phyloP scores from a whole-genome alignment of 208 protist genomes.

The Trypanosoma boissoni region DNA sequence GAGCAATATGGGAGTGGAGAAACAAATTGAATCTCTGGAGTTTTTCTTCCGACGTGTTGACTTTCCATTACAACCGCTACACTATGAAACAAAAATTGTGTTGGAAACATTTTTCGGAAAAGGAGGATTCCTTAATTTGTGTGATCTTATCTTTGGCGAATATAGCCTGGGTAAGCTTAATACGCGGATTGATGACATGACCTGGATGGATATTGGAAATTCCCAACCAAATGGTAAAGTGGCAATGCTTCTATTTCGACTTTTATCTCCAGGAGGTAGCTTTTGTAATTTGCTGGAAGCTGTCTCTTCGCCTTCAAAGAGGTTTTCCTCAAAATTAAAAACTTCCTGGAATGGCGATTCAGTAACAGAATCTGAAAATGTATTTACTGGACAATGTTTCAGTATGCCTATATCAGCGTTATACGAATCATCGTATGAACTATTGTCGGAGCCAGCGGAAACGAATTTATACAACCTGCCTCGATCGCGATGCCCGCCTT shows the following conservation, averaged over 20 bases:
- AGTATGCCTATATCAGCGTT: constrained; percentile 65
- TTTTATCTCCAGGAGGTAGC: constrained; percentile 56
- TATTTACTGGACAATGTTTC: constrained; percentile 24
- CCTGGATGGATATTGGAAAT: constrained; percentile 84
- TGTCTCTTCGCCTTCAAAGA: constrained; percentile 47
- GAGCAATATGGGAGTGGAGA: constrained; percentile 20
- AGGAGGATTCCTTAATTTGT: constrained; percentile 57
- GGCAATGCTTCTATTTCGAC: constrained; percentile 47
- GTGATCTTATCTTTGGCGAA: constrained; percentile 62
- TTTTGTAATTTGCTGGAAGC: constrained; percentile 67
- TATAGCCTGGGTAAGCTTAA: constrained; percentile 20
- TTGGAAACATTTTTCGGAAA: constrained; percentile 68
- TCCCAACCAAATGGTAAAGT: constrained; percentile 45
- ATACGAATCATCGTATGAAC: constrained; percentile 46
- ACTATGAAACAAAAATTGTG: constrained; percentile 48
- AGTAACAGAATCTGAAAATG: constrained; percentile 11
- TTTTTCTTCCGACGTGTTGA: constrained; percentile 40
- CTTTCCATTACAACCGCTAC: constrained; percentile 42
- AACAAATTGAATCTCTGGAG: constrained; percentile 25
- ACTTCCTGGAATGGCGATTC: constrained; percentile 47
- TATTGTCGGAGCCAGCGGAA: constrained; percentile 52
- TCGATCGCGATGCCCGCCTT: constrained; percentile 41
- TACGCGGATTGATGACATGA: constrained; percentile 17
- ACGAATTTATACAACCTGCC: constrained; percentile 52
- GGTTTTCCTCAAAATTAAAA: constrained; percentile 45